phyloP scores from a whole-genome alignment of 805 yeast species.

The Brettanomyces sp. region DNA sequence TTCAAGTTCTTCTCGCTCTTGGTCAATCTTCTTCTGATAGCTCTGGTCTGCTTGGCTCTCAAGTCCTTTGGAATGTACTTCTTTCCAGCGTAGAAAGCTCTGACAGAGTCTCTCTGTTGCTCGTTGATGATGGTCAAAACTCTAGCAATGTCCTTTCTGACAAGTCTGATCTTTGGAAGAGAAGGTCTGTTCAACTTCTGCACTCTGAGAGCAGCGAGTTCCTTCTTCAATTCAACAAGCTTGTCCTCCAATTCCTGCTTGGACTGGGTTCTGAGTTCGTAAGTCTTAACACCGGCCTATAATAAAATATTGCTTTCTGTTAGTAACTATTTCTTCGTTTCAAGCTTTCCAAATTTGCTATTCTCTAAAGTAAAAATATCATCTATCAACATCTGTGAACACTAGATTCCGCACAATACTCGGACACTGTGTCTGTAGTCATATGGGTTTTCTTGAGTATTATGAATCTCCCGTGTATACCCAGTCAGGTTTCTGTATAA shows the following conservation, averaged over 20 bases:
- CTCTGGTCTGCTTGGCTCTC: constrained; percentile 99
- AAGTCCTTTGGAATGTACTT: constrained; percentile 96
- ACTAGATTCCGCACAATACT: too few species aligned
- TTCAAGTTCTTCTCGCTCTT: constrained; percentile 70
- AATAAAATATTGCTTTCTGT: not conserved
- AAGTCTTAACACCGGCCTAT: constrained; percentile 86
- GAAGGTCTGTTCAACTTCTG: constrained; percentile 90
- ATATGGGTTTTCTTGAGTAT: too few species aligned
- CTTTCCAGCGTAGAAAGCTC: constrained; percentile 90
- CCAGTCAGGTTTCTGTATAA: too few species aligned
- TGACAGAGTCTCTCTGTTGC: constrained; percentile 91
- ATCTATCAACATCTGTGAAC: too few species aligned
- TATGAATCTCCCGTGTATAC: too few species aligned
- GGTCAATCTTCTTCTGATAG: constrained; percentile 95
- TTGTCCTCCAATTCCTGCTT: constrained; percentile 93
- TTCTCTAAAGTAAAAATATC: too few species aligned
- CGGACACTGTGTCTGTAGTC: too few species aligned
- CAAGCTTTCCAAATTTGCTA: too few species aligned
- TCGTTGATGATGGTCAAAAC: constrained; percentile 95
- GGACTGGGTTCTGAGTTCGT: constrained; percentile 94
- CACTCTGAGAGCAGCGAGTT: constrained; percentile 90
- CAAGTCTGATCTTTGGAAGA: constrained; percentile 92
- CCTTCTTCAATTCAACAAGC: constrained; percentile 93
- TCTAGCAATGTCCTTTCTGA: constrained; percentile 97
- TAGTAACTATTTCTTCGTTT: not conserved